Percentiles rank a stretch among this genome's conserved stretches.
phyloP scores from a whole-genome alignment of 2,329 filamentous ascomycete species.

The Lithohypha guttulata region DNA sequence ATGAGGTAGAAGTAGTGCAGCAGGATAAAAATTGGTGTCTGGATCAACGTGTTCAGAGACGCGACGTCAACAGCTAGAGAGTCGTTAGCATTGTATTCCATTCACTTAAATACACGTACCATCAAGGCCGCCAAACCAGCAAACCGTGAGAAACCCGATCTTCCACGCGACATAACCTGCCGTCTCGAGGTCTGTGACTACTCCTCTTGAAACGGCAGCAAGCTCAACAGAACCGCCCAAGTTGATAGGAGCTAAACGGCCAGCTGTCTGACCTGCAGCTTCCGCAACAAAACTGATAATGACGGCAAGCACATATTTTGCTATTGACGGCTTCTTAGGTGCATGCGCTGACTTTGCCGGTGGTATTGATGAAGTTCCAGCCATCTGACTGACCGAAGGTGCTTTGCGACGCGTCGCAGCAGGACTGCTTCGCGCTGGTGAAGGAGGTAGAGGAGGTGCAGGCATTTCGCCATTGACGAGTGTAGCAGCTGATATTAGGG shows the following conservation, averaged over 20 bases:
- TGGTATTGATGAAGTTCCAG: slow-evolving; percentile 11
- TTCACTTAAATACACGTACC: slow-evolving; percentile 24
- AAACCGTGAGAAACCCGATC: slow-evolving; percentile 55
- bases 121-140: slow-evolving; percentile 66
- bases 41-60: slow-evolving; percentile 56
- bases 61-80: slow-evolving; percentile 52
- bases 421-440: slow-evolving; percentile 21
- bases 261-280: slow-evolving; percentile 52
- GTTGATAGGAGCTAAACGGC: too few species aligned
- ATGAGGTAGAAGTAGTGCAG: slow-evolving; percentile 68
- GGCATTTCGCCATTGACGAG: slow-evolving; percentile 10
- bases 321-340: slow-evolving; percentile 19
- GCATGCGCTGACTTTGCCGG: slow-evolving; percentile 22
- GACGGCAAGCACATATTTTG: slow-evolving; percentile 38
- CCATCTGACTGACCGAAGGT: slow-evolving; percentile 11
- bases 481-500: slow-evolving; percentile 7
- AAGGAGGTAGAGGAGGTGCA: slow-evolving; percentile 4
- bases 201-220: slow-evolving; percentile 52
- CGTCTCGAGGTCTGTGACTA: slow-evolving; percentile 54
- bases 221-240: slow-evolving; percentile 55
- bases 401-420: slow-evolving; percentile 13
- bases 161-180: slow-evolving; percentile 45
- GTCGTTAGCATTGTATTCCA: slow-evolving; percentile 6
- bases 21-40: slow-evolving; percentile 66
- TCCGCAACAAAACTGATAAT: slow-evolving; percentile 51